phyloP scores from a whole-genome alignment of 2,329 filamentous ascomycete species.

The Penicillium palitans region DNA sequence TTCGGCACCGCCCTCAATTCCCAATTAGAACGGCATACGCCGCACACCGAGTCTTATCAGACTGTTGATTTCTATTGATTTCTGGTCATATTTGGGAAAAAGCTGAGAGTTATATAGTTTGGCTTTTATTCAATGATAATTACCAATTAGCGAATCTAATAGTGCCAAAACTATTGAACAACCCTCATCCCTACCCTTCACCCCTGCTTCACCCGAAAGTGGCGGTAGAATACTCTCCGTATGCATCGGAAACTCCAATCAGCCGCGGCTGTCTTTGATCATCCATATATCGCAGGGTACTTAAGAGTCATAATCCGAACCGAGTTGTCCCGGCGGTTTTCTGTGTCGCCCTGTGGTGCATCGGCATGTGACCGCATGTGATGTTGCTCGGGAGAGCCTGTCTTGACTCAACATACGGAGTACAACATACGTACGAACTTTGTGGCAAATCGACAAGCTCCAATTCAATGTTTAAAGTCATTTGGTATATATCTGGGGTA shows the following conservation, averaged over 20 bases:
- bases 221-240: conserved; percentile 8
- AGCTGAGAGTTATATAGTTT: conserved; percentile 18
- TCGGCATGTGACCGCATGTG: conserved; percentile 22
- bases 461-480: not conserved
- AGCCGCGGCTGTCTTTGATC: conserved; percentile 19
- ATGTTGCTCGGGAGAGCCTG: not conserved
- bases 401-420: too few species aligned
- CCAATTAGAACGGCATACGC: conserved; percentile 19
- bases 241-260: conserved; percentile 16
- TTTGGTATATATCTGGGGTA: not conserved
- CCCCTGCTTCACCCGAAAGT: conserved; percentile 13
- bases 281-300: not conserved
- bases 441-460: not conserved
- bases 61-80: too few species aligned
- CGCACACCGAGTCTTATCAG: conserved; percentile 21
- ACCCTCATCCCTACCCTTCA: not conserved
- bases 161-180: not conserved
- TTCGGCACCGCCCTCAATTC: not conserved
- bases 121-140: conserved; percentile 4
- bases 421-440: too few species aligned
- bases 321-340: conserved; percentile 18
- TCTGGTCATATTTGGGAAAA: conserved; percentile 11
- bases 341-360: not conserved
- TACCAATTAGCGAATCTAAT: conserved; percentile 11
- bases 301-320: conserved; percentile 5